Evolutionary conservation across 306 rosid genomes (phyloP).

Genomic region (Oemleria cerasiformis): DNA sequence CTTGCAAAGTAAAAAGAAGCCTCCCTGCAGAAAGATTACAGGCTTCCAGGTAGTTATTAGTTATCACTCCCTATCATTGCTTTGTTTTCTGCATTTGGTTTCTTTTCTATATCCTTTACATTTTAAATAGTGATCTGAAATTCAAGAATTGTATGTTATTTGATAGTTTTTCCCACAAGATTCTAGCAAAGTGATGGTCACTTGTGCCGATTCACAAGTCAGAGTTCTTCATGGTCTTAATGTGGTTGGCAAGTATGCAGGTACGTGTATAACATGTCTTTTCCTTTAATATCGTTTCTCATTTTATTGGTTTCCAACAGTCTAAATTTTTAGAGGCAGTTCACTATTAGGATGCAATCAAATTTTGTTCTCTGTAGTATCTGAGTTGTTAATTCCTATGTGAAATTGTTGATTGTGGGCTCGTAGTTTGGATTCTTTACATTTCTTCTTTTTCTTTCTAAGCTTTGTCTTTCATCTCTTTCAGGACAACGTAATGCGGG

Average conservation of each 20-base stretch:
- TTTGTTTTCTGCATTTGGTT: conserved; percentile 21
- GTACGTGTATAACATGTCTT: conserved; percentile 30
- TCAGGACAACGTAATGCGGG: conserved; percentile 58
- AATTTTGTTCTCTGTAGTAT: not conserved
- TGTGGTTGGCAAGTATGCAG: conserved; percentile 77
- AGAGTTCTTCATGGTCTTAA: conserved; percentile 70
- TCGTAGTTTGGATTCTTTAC: not conserved
- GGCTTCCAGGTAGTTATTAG: conserved; percentile 76
- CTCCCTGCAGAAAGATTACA: conserved; percentile 70
- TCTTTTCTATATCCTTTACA: not conserved
- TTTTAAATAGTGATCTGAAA: not conserved
- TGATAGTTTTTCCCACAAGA: conserved; percentile 73
- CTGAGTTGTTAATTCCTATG: not conserved
- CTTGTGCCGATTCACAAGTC: conserved; percentile 84
- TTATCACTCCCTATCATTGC: conserved; percentile 11
- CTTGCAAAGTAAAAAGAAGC: conserved; percentile 70
- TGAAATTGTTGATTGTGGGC: not conserved
- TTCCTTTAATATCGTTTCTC: not conserved
- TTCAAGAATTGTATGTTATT: conserved; percentile 16
- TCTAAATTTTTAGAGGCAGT: not conserved
- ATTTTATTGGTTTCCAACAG: not conserved
- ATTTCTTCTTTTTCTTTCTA: conserved; percentile 9
- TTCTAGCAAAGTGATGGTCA: conserved; percentile 70
- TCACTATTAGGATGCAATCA: not conserved
- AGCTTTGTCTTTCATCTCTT: conserved; percentile 29